Base-by-base conservation (phyloP, 2,329 filamentous ascomycete species). In the Pezicula neosporulosa region DNA sequence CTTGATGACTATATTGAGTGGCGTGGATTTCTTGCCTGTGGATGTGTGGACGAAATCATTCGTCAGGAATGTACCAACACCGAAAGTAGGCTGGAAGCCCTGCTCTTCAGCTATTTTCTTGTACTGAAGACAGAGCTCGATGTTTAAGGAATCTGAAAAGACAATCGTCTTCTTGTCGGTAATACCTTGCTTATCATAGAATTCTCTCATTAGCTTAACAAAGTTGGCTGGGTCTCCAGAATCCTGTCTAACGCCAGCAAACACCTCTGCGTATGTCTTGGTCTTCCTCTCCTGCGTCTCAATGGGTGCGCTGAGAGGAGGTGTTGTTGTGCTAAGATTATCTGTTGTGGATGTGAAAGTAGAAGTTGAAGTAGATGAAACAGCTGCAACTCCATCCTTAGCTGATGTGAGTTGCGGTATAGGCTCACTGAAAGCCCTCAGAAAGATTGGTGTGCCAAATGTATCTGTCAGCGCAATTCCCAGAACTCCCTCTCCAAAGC, bases 1-100 rank as follows among this genome's bases (percentile, higher is more conserved):
- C 73, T 99, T 99, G 73, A 99, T 97, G 60, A 99, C 94, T 63
- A 99, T 99, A 64, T 99, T 99, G 49, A 99, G 74, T 0, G 94
- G 94, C 15, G 85, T 83, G 0, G 92, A 97, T 71, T 97, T 97
- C 60, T 84, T 83, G 37, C 86, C 85, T 1, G 85, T 88, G 35
- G 77, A 83, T 54, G 80, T 73, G 58, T 87, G 82, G n/a, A 73
- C 74, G 67, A 94, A 99, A 69, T 99, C 94, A 65, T 99, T 97
- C 4, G 94, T 99, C 62, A 99, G 79, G 70, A 90, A 97, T 0
- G 94, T 99, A 4, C 94, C 94, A 1, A 99, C 89, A 54, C 94
- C 94, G 72, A 99, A 99, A 0, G 87, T 89, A 12, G 93, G 87
- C 54, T 85, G 81, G 69, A 99, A 92, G 1, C 89, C 89, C 13